These are phyloP conservation scores for Fusarium virguliforme DNA, from an alignment of 2,329 filamentous ascomycete species.

Conservation along the genomic window DNA sequence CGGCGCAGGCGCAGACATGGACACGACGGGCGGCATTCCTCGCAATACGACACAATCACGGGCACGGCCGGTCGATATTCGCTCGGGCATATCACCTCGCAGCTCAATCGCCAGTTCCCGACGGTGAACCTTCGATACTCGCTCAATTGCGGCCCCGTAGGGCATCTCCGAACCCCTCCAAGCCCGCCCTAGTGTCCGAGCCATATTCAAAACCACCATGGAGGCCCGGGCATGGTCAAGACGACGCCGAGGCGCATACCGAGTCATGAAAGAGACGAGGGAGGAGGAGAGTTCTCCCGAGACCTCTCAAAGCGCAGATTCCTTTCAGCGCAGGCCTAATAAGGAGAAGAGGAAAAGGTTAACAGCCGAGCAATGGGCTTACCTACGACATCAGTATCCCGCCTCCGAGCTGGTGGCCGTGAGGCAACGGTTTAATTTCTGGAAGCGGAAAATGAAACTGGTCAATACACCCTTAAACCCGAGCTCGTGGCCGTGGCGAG, in stretches of 20 bases:
- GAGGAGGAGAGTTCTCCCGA: neutral
- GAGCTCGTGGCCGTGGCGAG: constrained; percentile 48
- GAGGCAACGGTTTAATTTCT: constrained; percentile 50
- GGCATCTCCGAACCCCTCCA: constrained; percentile 19
- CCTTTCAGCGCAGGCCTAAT: constrained; percentile 15
- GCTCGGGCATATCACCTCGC: constrained; percentile 34
- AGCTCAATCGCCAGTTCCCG: constrained; percentile 5
- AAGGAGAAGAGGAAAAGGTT: constrained; percentile 23
- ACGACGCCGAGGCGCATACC: neutral
- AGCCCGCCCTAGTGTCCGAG: constrained; percentile 16
- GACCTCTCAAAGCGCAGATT: neutral
- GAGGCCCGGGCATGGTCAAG: neutral
- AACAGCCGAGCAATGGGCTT: constrained; percentile 54
- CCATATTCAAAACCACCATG: neutral
- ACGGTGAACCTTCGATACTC: constrained; percentile 32
- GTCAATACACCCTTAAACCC: constrained; percentile 40
- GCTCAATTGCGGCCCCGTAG: constrained; percentile 40
- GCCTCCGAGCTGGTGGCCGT: constrained; percentile 43
- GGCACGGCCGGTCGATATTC: constrained; percentile 17
- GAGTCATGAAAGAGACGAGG: neutral
- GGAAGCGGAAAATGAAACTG: constrained; percentile 51
- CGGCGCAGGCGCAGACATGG: constrained; percentile 35
- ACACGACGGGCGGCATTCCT: constrained; percentile 38
- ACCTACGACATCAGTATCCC: constrained; percentile 51
- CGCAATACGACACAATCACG: constrained; percentile 28